Percentiles rank a stretch among this genome's conserved stretches.
Evolutionary conservation across 2,329 filamentous ascomycete species (phyloP).

Genomic region (Tricladium varicosporioides): DNA sequence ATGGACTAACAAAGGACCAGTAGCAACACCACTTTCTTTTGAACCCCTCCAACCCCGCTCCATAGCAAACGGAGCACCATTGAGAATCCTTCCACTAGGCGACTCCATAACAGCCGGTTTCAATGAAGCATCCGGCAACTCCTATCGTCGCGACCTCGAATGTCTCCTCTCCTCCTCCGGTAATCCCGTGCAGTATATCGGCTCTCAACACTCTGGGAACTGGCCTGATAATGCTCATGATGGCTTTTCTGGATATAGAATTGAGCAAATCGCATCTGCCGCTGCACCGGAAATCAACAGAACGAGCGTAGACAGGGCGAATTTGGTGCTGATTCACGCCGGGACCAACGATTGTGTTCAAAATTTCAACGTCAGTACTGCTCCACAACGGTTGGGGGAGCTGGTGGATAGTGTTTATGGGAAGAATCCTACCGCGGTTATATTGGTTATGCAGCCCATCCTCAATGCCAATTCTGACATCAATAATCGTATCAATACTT

Average conservation of each 20-base stretch:
- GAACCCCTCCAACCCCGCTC: background rate
- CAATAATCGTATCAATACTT: background rate
- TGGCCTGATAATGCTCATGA: constrained; percentile 2
- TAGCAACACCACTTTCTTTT: too few relatives aligned
- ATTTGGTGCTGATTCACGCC: constrained; percentile 4
- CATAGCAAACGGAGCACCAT: background rate
- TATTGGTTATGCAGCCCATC: constrained; percentile 1
- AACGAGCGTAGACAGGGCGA: background rate
- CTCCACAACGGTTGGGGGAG: background rate
- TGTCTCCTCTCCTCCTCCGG: background rate
- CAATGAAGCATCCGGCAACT: background rate
- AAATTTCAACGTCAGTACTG: background rate
- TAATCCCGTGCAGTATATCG: constrained; percentile 1
- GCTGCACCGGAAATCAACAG: background rate
- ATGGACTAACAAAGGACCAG: too few relatives aligned
- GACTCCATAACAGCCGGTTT: constrained; percentile 1
- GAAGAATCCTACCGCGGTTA: background rate
- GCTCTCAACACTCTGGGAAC: background rate
- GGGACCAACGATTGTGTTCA: constrained; percentile 2
- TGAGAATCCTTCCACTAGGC: constrained; percentile 4
- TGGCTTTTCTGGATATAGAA: background rate
- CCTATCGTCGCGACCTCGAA: constrained; percentile 3
- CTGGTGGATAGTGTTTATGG: background rate
- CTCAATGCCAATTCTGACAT: background rate
- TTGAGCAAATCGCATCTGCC: constrained; percentile 1